Evolutionary conservation across 495 filamentous ascomycete genomes (phyloP), one percentile per base, ranked within the genome.

Genomic region (Hypoxylon fragiforme): DNA sequence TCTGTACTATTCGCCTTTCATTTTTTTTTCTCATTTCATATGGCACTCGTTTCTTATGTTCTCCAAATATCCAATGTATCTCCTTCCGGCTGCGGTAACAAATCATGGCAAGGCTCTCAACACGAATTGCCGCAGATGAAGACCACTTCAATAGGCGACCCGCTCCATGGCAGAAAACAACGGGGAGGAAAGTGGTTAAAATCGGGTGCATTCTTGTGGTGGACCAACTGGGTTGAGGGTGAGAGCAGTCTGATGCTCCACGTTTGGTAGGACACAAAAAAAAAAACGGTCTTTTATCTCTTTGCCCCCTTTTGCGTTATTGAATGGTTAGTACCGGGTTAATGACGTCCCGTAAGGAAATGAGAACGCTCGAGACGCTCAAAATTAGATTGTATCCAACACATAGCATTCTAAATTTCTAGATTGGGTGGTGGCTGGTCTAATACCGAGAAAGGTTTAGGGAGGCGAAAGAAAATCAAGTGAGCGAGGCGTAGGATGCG

Each of bases 311-410:
- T 19, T 57, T 46, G 51, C 41, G 47, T 51, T 61, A 47, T 51
- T 21, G 52, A 48, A 52, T 26, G 52, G 52, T 22, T 42, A 47
- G 24, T 36, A 35, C 36, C 19, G 22, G 40, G 45, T 19, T 50
- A 6, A 43, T 43, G 57, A 50, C 35, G 24, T 21, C 47, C 19
- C 39, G 16, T 15, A 52, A 37, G 52, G 52, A 62, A 56, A 62
- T 52, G 43, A 51, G 46, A 56, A 56, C 61, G 57, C 50, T 54
- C 32, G 47, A 55, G 54, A 54, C 51, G 54, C 47, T 26, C 26
- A 54, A 48, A 62, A 42, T 51, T 62, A 67, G 62, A 67, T 65
- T 65, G 64, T 64, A 62, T 31, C 41, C 45, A 20, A 42, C 50
- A 28, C 62, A 64, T 62, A 60, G 57, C 46, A 65, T 62, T 58